These are phyloP conservation scores for Aspergillus chevalieri DNA, from an alignment of 2,329 filamentous ascomycete genomes.

Conservation along the genomic window DNA sequence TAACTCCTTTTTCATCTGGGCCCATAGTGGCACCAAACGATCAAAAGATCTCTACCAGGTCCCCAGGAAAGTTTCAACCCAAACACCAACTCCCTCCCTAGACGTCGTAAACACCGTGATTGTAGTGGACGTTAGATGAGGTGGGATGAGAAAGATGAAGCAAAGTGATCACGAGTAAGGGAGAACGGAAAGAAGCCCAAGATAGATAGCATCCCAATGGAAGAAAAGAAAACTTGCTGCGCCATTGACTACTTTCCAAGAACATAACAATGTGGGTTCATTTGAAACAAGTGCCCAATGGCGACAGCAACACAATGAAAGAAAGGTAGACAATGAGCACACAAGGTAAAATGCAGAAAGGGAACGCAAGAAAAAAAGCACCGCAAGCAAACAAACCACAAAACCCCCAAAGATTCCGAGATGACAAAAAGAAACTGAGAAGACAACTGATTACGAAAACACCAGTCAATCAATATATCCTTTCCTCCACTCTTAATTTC, in stretches of 20 bases:
- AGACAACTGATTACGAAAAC: constrained; percentile 31
- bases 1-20: constrained; percentile 15
- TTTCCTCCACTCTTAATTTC: constrained; percentile 32
- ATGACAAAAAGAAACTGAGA: constrained; percentile 18
- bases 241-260: constrained; percentile 24
- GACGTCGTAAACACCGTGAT: constrained; percentile 11
- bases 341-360: constrained; percentile 15
- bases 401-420: constrained; percentile 36
- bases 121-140: constrained; percentile 19
- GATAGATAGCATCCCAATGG: not conserved
- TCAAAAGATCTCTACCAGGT: constrained; percentile 4
- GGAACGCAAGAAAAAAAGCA: constrained; percentile 14
- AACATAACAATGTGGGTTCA: constrained; percentile 16
- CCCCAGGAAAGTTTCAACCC: constrained; percentile 19
- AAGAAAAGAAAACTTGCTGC: constrained; percentile 10
- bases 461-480: constrained; percentile 33
- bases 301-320: constrained; percentile 15
- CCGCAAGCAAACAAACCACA: constrained; percentile 20
- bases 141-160: constrained; percentile 21
- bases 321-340: constrained; percentile 9
- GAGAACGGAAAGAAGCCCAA: constrained; percentile 15
- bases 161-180: constrained; percentile 14
- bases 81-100: constrained; percentile 20
- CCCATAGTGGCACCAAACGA: constrained; percentile 9
- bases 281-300: constrained; percentile 13